Percentiles rank a stretch among this genome's conserved stretches.
phyloP scores from a whole-genome alignment of 805 yeast genomes.

The Teunomyces aglyptinius region DNA sequence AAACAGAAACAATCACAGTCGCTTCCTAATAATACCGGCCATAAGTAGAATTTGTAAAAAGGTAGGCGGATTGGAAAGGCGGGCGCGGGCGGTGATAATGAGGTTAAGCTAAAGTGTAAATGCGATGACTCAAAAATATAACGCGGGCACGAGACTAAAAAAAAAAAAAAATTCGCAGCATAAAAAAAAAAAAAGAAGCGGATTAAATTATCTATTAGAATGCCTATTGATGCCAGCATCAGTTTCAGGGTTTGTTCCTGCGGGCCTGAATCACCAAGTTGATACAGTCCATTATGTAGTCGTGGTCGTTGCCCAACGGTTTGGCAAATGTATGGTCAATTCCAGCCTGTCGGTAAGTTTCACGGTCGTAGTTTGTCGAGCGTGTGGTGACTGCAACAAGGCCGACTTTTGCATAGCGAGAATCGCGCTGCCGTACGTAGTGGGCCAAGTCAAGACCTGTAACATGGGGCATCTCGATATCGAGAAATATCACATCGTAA shows the following conservation, averaged over 20 bases:
- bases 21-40: too few species aligned
- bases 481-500: slow-evolving; percentile 38
- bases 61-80: not conserved
- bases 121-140: not conserved
- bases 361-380: slow-evolving; percentile 24
- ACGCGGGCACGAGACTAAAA: not conserved
- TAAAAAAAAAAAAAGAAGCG: not conserved
- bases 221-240: slow-evolving; percentile 1
- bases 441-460: slow-evolving; percentile 39
- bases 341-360: slow-evolving; percentile 31
- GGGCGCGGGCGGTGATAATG: not conserved
- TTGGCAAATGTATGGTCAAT: slow-evolving; percentile 42
- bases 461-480: slow-evolving; percentile 46
- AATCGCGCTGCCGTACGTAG: slow-evolving; percentile 7
- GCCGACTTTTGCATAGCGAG: slow-evolving; percentile 20
- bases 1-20: too few species aligned
- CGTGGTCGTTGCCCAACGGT: slow-evolving; percentile 28
- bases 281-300: slow-evolving; percentile 17
- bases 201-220: not conserved
- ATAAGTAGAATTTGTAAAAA: not conserved
- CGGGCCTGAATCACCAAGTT: slow-evolving; percentile 12
- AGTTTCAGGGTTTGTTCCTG: not conserved
- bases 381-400: slow-evolving; percentile 44
- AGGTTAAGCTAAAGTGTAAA: not conserved
- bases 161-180: not conserved